A percentile compares a stretch with the other conserved stretches of the same genome.
These are phyloP conservation scores for Kodamaea restingae DNA, from an alignment of 805 yeast genomes.

Conservation along the genomic window DNA sequence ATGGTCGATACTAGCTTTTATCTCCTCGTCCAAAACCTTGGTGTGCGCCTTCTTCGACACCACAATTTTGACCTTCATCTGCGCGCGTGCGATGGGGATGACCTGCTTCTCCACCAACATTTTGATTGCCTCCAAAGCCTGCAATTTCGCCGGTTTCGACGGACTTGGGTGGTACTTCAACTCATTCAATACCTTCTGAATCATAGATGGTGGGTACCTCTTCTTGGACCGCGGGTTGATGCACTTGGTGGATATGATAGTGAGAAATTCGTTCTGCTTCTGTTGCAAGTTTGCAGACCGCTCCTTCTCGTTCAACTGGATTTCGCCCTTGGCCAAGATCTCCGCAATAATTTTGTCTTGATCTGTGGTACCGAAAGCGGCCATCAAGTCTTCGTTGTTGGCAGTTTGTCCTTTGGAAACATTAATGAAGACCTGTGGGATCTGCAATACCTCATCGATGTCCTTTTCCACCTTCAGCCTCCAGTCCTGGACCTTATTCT, in stretches of 20 bases:
- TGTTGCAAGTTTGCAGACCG: constrained; percentile 70
- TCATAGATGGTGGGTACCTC: constrained; percentile 92
- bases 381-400: constrained; percentile 72
- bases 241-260: constrained; percentile 82
- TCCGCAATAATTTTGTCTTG: constrained; percentile 72
- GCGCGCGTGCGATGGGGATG: constrained; percentile 91
- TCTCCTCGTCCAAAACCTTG: constrained; percentile 28
- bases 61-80: constrained; percentile 77
- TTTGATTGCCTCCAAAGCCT: constrained; percentile 89
- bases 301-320: constrained; percentile 92
- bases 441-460: constrained; percentile 91
- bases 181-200: constrained; percentile 77
- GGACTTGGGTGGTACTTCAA: constrained; percentile 76
- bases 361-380: constrained; percentile 73
- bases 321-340: constrained; percentile 86
- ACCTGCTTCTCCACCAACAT: constrained; percentile 71
- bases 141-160: constrained; percentile 73
- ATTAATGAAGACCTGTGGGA: constrained; percentile 88
- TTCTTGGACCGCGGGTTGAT: constrained; percentile 86
- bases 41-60: constrained; percentile 53
- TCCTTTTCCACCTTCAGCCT: constrained; percentile 85
- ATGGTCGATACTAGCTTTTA: constrained; percentile 32
- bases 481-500: constrained; percentile 95
- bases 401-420: constrained; percentile 96
- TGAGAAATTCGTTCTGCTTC: constrained; percentile 76